phyloP scores from a whole-genome alignment of 139 green algal genomes.

The Chlorella vulgaris region DNA sequence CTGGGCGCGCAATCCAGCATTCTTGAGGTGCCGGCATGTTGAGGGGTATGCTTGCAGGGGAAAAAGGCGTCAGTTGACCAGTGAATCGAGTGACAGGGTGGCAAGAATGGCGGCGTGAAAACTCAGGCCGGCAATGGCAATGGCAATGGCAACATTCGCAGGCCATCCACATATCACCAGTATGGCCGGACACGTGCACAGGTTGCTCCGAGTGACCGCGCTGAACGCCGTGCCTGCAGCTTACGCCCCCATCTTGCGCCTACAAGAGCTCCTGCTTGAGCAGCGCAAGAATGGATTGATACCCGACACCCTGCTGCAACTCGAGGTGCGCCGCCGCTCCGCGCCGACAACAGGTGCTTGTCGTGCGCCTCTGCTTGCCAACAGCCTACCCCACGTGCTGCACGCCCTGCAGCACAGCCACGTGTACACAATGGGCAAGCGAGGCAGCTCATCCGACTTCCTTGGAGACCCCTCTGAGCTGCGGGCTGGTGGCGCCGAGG shows the following conservation, averaged over 20 bases:
- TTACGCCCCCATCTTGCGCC: conserved; percentile 34
- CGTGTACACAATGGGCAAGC: conserved; percentile 89
- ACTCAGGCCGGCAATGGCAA: no score
- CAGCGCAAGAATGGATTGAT: conserved; percentile 32
- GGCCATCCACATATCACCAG: not conserved
- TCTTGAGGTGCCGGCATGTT: conserved; percentile 1
- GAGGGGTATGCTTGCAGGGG: no score
- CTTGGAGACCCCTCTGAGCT: conserved; percentile 12
- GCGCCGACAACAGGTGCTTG: no score
- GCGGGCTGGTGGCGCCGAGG: conserved; percentile 14
- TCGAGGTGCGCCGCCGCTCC: conserved; percentile 54
- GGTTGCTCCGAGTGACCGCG: conserved; percentile 18
- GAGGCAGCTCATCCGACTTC: conserved; percentile 70
- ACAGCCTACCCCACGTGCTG: no score
- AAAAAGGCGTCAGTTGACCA: no score
- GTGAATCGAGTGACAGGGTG: no score
- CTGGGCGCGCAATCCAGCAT: conserved; percentile 5
- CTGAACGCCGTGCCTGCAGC: conserved; percentile 31
- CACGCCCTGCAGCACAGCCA: conserved; percentile 84
- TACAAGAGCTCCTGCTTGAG: conserved; percentile 52
- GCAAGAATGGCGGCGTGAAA: no score
- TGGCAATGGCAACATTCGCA: no score
- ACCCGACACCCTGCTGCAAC: conserved; percentile 62
- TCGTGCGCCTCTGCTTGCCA: no score
- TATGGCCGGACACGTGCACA: not conserved